Conservation (phyloP, 2,329 filamentous ascomycete species). For the Ceratocystis albifundus region DNA sequence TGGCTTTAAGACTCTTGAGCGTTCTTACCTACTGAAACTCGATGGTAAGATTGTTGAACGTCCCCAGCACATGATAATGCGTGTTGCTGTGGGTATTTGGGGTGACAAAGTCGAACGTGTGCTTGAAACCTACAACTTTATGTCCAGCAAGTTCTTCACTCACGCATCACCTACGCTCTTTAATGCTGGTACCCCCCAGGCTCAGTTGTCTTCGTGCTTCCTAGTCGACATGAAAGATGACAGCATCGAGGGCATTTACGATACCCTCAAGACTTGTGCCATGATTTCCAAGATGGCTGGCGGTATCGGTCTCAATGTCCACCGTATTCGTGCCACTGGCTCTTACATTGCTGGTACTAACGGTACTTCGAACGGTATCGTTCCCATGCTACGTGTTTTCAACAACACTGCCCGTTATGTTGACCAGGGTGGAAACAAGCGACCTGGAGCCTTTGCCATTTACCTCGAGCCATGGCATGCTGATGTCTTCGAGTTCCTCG, state of each 20-base stretch:
- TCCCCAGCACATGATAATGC: constrained; percentile 99
- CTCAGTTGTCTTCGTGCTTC: constrained; percentile 96
- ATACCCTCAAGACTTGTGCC: constrained; percentile 96
- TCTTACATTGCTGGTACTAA: constrained; percentile 98
- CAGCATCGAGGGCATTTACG: constrained; percentile 98
- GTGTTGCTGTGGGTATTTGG: constrained; percentile 93
- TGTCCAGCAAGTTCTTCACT: constrained; percentile 98
- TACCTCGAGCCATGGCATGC: constrained; percentile 99
- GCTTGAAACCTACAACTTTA: constrained; percentile 95
- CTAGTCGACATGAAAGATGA: constrained; percentile 99
- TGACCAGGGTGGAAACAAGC: constrained; percentile 98
- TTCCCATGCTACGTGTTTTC: constrained; percentile 96
- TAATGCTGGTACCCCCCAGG: constrained; percentile 89
- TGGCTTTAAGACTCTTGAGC: constrained; percentile 97
- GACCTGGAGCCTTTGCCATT: constrained; percentile 94
- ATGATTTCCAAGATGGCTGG: constrained; percentile 99
- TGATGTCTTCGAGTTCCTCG: constrained; percentile 93
- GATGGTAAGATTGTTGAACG: constrained; percentile 93
- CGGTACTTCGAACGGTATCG: constrained; percentile 91
- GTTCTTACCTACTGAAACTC: constrained; percentile 91
- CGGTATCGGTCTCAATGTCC: constrained; percentile 91
- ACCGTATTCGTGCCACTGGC: constrained; percentile 92
- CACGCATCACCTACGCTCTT: constrained; percentile 96
- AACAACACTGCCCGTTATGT: constrained; percentile 99
- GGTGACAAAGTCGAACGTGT: constrained; percentile 88